Evolutionary conservation across 306 rosid species (phyloP).

Genomic region (Citrullus amarus): DNA sequence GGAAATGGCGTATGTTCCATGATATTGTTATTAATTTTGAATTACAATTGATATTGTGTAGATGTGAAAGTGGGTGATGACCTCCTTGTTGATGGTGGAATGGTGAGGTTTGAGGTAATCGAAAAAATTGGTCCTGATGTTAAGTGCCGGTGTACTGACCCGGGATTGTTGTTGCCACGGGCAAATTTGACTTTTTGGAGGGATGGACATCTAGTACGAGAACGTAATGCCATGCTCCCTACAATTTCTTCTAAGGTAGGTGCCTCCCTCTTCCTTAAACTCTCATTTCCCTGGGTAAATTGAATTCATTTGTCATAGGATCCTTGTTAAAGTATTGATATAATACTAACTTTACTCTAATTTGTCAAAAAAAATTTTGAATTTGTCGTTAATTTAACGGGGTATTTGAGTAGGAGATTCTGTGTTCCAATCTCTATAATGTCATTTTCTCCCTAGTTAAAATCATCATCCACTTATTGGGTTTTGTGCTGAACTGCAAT

Average conservation of each 20-base stretch:
- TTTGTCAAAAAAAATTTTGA: background rate
- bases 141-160: conserved; percentile 90
- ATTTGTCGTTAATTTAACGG: background rate
- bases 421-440: background rate
- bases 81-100: conserved; percentile 94
- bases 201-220: conserved; percentile 83
- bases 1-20: background rate
- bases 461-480: background rate
- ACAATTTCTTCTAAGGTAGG: conserved; percentile 89
- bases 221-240: conserved; percentile 95
- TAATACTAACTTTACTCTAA: background rate
- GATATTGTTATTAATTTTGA: background rate
- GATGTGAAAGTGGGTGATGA: conserved; percentile 94
- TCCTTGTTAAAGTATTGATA: background rate
- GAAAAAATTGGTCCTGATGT: conserved; percentile 97
- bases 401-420: background rate
- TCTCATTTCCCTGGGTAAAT: conserved; percentile 1
- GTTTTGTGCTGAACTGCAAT: background rate
- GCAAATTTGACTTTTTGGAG: conserved; percentile 99
- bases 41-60: conserved; percentile 22
- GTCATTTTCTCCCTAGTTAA: background rate
- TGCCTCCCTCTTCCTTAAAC: background rate
- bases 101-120: conserved; percentile 97
- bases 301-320: background rate
- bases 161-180: conserved; percentile 87